Conservation (phyloP, 257 asterid species). For the Avicennia marina region DNA sequence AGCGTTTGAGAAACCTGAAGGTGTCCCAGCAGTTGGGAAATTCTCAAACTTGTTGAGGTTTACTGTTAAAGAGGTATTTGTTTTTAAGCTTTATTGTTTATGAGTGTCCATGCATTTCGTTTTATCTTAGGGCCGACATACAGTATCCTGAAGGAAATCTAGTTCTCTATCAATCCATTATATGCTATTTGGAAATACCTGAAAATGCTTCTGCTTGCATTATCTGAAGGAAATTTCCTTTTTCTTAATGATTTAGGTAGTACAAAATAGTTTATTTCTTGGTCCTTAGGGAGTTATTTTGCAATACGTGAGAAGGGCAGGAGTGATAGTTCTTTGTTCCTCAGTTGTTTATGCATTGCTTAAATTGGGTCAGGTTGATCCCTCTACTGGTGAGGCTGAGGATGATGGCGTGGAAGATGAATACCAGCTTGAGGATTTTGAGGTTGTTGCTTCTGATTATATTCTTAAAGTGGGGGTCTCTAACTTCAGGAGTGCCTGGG, state of each 20-base stretch:
- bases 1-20: slow-evolving; percentile 94
- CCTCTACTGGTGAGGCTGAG: slow-evolving; percentile 91
- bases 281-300: no score
- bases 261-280: no score
- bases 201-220: no score
- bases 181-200: no score
- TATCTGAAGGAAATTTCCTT: no score
- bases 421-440: slow-evolving; percentile 95
- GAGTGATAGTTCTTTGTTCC: no score
- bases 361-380: slow-evolving; percentile 58
- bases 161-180: no score
- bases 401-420: slow-evolving; percentile 98
- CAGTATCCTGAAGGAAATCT: no score
- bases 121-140: no score
- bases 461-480: slow-evolving; percentile 87
- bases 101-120: not conserved
- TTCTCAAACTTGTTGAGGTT: slow-evolving; percentile 82
- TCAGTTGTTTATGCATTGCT: not conserved
- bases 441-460: slow-evolving; percentile 90
- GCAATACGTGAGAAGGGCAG: no score
- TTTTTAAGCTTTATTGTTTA: not conserved
- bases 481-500: slow-evolving; percentile 98
- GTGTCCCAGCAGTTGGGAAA: slow-evolving; percentile 86
- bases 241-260: no score
- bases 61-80: slow-evolving; percentile 82